Evolutionary conservation across 179 eudicot species (phyloP).

Genomic region (Spergularia azorica): DNA sequence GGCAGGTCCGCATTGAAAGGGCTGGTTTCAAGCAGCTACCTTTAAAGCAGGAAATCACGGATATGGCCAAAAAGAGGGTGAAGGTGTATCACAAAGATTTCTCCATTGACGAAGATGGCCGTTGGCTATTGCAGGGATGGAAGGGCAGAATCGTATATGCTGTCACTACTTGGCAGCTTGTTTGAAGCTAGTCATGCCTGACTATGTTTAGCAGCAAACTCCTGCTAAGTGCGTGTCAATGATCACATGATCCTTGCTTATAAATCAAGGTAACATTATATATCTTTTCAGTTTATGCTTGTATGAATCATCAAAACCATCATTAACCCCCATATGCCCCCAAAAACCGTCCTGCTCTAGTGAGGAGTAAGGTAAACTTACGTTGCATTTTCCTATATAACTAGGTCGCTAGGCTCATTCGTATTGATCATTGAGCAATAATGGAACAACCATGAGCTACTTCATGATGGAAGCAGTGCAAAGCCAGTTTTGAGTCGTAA

Average conservation of each 20-base stretch:
- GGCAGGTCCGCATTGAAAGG: slow-evolving; percentile 56
- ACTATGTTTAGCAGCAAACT: not conserved
- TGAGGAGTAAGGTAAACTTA: no score
- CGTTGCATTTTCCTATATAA: no score
- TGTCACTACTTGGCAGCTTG: slow-evolving; percentile 46
- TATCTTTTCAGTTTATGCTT: not conserved
- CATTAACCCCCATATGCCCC: no score
- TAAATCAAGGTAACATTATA: not conserved
- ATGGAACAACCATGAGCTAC: no score
- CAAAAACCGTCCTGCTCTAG: no score
- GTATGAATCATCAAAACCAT: no score
- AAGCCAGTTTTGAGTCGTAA: no score
- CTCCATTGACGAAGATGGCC: slow-evolving; percentile 47
- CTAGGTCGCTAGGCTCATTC: no score
- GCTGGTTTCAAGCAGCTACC: slow-evolving; percentile 46
- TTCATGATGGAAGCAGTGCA: no score
- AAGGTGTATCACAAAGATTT: slow-evolving; percentile 46
- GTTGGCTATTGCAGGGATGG: slow-evolving; percentile 58
- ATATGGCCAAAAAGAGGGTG: slow-evolving; percentile 41
- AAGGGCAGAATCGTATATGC: slow-evolving; percentile 53
- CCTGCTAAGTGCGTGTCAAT: not conserved
- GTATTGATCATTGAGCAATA: no score
- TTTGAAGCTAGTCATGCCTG: not conserved
- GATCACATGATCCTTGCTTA: not conserved
- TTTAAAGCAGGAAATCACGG: slow-evolving; percentile 36